Evolutionary conservation across 2,329 filamentous ascomycete species (phyloP).

Genomic region (Scorias spongiosa): DNA sequence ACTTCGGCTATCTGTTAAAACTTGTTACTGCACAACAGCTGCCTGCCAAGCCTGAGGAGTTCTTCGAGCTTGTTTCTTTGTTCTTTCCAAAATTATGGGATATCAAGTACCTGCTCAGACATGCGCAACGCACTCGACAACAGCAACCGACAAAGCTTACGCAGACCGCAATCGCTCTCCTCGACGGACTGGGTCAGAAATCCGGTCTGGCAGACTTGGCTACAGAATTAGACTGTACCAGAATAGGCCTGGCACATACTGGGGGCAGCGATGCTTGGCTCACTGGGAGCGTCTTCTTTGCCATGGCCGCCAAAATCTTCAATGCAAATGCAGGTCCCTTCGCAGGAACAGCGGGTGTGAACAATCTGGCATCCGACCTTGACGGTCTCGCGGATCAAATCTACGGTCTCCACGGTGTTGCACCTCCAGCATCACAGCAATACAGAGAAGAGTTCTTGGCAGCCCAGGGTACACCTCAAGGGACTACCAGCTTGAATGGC

Average conservation of each 20-base stretch:
- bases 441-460: constrained; percentile 26
- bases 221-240: constrained; percentile 79
- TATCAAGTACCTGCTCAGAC: constrained; percentile 93
- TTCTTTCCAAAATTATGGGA: constrained; percentile 93
- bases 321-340: constrained; percentile 23
- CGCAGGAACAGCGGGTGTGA: constrained; percentile 16
- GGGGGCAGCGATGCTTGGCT: constrained; percentile 87
- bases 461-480: constrained; percentile 24
- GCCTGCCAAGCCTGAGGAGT: constrained; percentile 78
- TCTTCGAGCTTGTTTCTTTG: constrained; percentile 73
- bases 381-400: constrained; percentile 57
- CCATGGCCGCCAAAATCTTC: constrained; percentile 78
- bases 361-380: constrained; percentile 59
- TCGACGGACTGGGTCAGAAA: constrained; percentile 77
- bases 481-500: constrained; percentile 4
- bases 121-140: constrained; percentile 44
- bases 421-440: constrained; percentile 40
- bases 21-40: constrained; percentile 70
- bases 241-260: constrained; percentile 76
- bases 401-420: constrained; percentile 65
- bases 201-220: constrained; percentile 87
- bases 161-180: constrained; percentile 52
- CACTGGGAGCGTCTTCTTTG: constrained; percentile 90
- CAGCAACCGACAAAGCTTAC: constrained; percentile 31
- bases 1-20: constrained; percentile 95